Base-by-base conservation (phyloP, 1,284 basidiomycete species). In the Cutaneotrichosporon cutaneum region DNA sequence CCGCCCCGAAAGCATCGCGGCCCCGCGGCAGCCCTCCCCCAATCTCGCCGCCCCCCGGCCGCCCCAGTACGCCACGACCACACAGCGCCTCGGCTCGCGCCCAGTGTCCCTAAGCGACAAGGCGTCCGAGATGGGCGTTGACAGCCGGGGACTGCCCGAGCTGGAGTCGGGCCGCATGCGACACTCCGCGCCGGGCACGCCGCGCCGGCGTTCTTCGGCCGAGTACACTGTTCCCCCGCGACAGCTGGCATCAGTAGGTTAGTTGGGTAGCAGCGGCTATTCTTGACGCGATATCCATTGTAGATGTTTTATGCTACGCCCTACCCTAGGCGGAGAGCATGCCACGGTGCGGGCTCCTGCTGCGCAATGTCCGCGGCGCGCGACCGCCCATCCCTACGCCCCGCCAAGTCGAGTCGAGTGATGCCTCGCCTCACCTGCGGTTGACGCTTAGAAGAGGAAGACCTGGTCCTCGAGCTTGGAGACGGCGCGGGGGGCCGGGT, bases 391-490 rank as follows among this genome's bases (percentile, higher is more conserved):
- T 35, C 32, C 21, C 51, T 48, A 48, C 45, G 22, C 21, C 45
- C 10, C 22, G 10, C 22, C 3, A 24, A 26, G 45, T 14, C 45
- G 14, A 33, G 10, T n/a, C 33, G 32, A 24, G n/a, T n/a, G 39
- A n/a, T 18, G 18, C 5, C 18, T 42, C 39, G 39, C 39, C 39
- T 42, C 16, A 4, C 39, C 18, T n/a, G 18, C 4, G 1, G 11
- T 42, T 9, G 39, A 42, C 39, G 39, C 39, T 39, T 77, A 80
- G 72, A 80, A 80, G 58, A 75, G 68, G 75, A 80, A 80, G 26
- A 91, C 91, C 85, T 94, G 88, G 80, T 97, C 94, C 62, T 85
- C 88, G 62, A 94, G 85, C 82, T 96, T 97, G 84, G 90, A 93
- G 78, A 97, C 85, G n/a, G 92, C 86, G 68, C 90, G 85, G 16